Evolutionary conservation across 2,329 filamentous ascomycete genomes (phyloP), one percentile per base, ranked within the genome.

Genomic region (Amylocarpus encephaloides): DNA sequence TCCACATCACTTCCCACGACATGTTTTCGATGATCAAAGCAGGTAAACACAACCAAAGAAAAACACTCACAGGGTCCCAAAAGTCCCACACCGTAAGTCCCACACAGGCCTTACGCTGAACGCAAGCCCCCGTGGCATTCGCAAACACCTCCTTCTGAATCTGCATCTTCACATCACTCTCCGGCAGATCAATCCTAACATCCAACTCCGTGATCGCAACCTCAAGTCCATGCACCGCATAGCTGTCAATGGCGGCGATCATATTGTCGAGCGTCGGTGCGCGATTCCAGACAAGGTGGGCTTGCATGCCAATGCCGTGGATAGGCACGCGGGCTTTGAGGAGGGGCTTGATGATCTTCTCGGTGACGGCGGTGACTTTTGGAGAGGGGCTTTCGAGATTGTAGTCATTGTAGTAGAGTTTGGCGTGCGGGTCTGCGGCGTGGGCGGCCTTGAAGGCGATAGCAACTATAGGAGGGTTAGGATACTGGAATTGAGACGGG

Each of bases 131-230:
- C 2, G 45, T 33, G 1, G 10, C 13, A 32, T 49, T 48, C 9
- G 43, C 70, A 53, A 78, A 81, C 44, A 75, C 73, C n/a, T 57
- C 55, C 0, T 69, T 71, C 63, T 82, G 78, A 26, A 69, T 67
- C 19, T 64, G 62, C 18, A 71, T 47, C 6, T 47, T 47, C 34
- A 40, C 45, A n/a, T 18, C 59, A 3, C 64, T 71, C 3, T 71
- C 63, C 0, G 79, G 77, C 15, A 78, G 59, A 13, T 32, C 34
- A 46, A 75, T 71, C 19, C 79, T 70, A 53, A 83, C 76, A 61
- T 84, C 80, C 18, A 83, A 68, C 67, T 84, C 80, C 1, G 80
- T 83, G 62, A 80, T 73, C 5, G 78, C 78, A 4, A 82, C 75
- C 52, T 84, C 79, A 4, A 80, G 66, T 5, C 72, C 73, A 1